Evolutionary conservation across 2,329 filamentous ascomycete genomes (phyloP), one percentile per base, ranked within the genome.

Genomic region (Phyllosticta capitalensis): DNA sequence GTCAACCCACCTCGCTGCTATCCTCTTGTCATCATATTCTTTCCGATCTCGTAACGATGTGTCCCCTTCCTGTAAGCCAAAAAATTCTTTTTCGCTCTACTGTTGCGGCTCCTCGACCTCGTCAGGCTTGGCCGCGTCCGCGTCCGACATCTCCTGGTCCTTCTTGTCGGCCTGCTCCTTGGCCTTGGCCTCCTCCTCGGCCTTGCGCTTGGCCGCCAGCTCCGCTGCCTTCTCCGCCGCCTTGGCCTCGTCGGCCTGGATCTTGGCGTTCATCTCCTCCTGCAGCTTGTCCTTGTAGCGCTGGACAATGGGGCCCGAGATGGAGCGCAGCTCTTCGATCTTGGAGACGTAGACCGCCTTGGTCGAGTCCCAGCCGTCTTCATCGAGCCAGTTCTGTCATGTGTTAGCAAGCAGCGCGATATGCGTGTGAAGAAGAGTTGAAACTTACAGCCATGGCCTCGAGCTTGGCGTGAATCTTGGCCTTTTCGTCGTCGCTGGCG

Each of bases 251-350:
- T 90, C 78, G 50, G 78, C 79, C 72, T 83, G 79, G 64, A 78
- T 84, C 50, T 86, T 75, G 20, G 87, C 88, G 71, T 89, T 84
- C 66, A 91, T 88, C 77, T 96, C 90, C 62, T 86, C 84, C 76
- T 96, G 90, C 64, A 91, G 79, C 81, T 96, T 96, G 75, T 99
- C 94, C 73, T 92, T 92, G 82, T 96, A 90, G 66, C 92, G 89
- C 79, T 96, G 91, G 65, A 91, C 84, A 70, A 99, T 90, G 61
- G 94, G 92, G 17, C 92, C 94, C 53, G 91, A 89, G 69, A 96
- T 83, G 66, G 89, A 85, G 67, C 90, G 89, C 74, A 99, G 91
- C 75, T 99, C 94, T 64, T 97, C 94, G 75, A 94, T 87, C 84
- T 97, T 99, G 77, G 90, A 83, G 63, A 95, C 79, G 78, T 99